Evolutionary conservation across 306 rosid species (phyloP).

Genomic region (Biancaea sappan): DNA sequence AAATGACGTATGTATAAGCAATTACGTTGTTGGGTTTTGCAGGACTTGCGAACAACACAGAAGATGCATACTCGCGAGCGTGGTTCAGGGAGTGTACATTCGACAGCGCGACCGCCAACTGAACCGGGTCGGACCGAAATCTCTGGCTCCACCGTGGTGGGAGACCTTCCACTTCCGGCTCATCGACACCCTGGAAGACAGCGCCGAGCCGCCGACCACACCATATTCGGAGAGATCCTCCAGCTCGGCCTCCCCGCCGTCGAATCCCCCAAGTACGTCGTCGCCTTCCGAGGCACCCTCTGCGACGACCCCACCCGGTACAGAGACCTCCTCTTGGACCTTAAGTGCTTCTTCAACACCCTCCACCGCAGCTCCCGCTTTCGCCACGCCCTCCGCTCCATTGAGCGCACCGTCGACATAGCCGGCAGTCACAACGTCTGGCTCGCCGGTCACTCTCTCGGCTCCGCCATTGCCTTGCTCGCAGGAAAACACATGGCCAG

Average conservation of each 20-base stretch:
- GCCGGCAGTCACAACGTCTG: constrained; percentile 33
- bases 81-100: constrained; percentile 31
- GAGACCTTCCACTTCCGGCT: constrained; percentile 30
- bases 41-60: constrained; percentile 26
- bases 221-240: constrained; percentile 28
- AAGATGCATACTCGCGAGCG: constrained; percentile 35
- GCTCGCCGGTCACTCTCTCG: constrained; percentile 47
- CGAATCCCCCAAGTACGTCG: constrained; percentile 33
- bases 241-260: not conserved
- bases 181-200: not conserved
- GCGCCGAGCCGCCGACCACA: constrained; percentile 7
- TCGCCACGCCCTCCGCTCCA: not conserved
- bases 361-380: constrained; percentile 22
- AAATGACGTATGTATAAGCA: too few species aligned
- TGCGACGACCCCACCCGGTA: not conserved
- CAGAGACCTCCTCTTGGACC: constrained; percentile 9
- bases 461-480: constrained; percentile 38
- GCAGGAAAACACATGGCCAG: constrained; percentile 33
- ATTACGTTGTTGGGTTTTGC: too few species aligned
- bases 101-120: constrained; percentile 21
- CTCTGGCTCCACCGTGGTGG: constrained; percentile 23
- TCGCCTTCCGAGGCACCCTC: constrained; percentile 40
- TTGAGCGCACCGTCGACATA: not conserved
- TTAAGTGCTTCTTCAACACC: not conserved
- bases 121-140: constrained; percentile 9